Percentiles rank a stretch among this genome's conserved stretches.
Evolutionary conservation across 176 grass and related monocot genomes (phyloP).

Genomic region (Paspalum notatum): DNA sequence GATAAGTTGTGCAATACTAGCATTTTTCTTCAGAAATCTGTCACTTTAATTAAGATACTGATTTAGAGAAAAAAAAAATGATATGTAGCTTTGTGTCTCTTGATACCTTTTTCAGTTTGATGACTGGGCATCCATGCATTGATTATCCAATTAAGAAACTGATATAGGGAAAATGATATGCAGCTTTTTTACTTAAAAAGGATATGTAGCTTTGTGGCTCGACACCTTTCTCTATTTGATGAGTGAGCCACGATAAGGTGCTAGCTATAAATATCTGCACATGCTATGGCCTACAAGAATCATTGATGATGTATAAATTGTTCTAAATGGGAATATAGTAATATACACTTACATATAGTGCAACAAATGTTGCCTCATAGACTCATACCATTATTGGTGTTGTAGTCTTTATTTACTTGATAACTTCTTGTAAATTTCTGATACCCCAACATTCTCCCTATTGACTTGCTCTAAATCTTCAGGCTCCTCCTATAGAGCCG

Average conservation of each 20-base stretch:
- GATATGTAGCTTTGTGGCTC: slow-evolving; percentile 1
- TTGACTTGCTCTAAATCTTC: slow-evolving; percentile 12
- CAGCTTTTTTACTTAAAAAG: slow-evolving; percentile 2
- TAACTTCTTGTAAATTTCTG: slow-evolving; percentile 14
- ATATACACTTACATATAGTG: not conserved
- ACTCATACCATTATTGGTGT: not conserved
- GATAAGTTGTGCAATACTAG: slow-evolving; percentile 4
- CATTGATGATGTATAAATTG: not conserved
- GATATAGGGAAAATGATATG: not conserved
- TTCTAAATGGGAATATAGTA: not conserved
- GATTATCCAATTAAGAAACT: slow-evolving; percentile 10
- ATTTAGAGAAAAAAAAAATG: slow-evolving; percentile 4
- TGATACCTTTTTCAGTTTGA: not conserved
- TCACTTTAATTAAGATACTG: not conserved
- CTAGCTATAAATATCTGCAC: slow-evolving; percentile 19
- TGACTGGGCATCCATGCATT: not conserved
- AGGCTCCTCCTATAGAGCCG: slow-evolving; percentile 67
- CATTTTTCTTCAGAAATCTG: not conserved
- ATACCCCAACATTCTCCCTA: not conserved
- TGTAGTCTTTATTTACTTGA: not conserved
- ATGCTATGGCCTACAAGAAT: not conserved
- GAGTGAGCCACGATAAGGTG: slow-evolving; percentile 15
- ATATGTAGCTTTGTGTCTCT: slow-evolving; percentile 14
- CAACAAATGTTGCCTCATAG: slow-evolving; percentile 4
- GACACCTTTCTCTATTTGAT: not conserved